These are phyloP conservation scores for Spathaspora sp. DNA, from an alignment of 805 yeast genomes.

Conservation along the genomic window DNA sequence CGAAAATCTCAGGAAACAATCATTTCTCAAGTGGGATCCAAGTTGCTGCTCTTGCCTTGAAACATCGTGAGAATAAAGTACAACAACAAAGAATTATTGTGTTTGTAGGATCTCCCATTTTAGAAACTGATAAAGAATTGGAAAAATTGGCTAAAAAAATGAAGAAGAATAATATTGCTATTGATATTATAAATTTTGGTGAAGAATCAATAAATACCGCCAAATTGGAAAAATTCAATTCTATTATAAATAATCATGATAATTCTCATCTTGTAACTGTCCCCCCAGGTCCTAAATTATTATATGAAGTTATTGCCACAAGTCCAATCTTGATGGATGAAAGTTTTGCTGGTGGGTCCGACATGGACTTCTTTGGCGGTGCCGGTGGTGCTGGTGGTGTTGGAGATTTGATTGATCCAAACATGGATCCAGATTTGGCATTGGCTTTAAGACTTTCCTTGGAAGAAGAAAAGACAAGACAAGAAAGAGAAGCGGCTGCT, in stretches of 20 bases:
- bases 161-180: slow-evolving; percentile 88
- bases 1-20: slow-evolving; percentile 60
- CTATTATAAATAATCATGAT: slow-evolving; percentile 70
- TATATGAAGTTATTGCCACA: slow-evolving; percentile 76
- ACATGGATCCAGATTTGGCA: slow-evolving; percentile 95
- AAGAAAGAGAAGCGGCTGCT: slow-evolving; percentile 62
- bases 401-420: slow-evolving; percentile 61
- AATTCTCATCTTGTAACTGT: slow-evolving; percentile 80
- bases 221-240: slow-evolving; percentile 74
- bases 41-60: slow-evolving; percentile 86
- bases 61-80: slow-evolving; percentile 91
- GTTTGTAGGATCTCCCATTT: slow-evolving; percentile 85
- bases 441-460: slow-evolving; percentile 90
- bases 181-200: slow-evolving; percentile 90
- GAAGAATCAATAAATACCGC: slow-evolving; percentile 76
- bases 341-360: slow-evolving; percentile 46
- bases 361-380: slow-evolving; percentile 33
- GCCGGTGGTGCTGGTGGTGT: slow-evolving; percentile 45
- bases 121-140: slow-evolving; percentile 64
- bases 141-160: slow-evolving; percentile 84
- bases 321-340: slow-evolving; percentile 72
- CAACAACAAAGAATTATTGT: slow-evolving; percentile 88
- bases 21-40: slow-evolving; percentile 83
- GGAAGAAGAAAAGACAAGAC: slow-evolving; percentile 92
- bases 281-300: slow-evolving; percentile 81